Percentiles rank a stretch among this genome's conserved stretches.
Conservation (phyloP, 148 eudicot species). For the Beta vulgaris region DNA sequence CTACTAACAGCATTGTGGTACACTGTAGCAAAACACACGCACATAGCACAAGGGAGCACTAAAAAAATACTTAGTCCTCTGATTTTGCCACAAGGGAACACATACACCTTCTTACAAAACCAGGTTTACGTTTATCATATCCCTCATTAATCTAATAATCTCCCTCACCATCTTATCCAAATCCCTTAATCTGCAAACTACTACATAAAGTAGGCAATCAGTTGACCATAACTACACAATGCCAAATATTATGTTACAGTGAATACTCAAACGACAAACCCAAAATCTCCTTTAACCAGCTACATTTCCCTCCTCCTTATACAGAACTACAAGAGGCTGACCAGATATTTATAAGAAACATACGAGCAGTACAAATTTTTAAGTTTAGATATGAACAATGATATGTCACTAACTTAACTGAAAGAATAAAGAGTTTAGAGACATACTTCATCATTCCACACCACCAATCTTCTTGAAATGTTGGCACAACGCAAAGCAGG, state of each 20-base stretch:
- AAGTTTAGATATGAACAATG: neutral
- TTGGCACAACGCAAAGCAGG: neutral
- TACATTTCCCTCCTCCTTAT: too few relatives aligned
- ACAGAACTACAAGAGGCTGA: neutral
- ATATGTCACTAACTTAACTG: neutral
- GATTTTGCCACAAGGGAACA: too few relatives aligned
- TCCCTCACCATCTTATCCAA: neutral
- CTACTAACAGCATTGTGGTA: too few relatives aligned
- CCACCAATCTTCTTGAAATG: conserved; percentile 10
- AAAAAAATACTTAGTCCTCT: too few relatives aligned
- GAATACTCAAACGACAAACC: neutral
- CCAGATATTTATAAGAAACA: neutral
- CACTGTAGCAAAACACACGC: too few relatives aligned
- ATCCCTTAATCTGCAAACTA: neutral
- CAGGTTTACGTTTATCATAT: too few relatives aligned
- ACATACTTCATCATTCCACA: conserved; percentile 39
- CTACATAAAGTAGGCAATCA: neutral
- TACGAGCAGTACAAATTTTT: neutral
- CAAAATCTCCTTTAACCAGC: neutral
- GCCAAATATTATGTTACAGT: neutral
- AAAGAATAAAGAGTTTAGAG: neutral
- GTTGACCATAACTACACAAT: neutral
- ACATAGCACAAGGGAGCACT: too few relatives aligned
- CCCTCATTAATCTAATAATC: too few relatives aligned
- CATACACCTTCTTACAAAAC: too few relatives aligned